phyloP scores from a whole-genome alignment of 495 filamentous ascomycete species.

The Apodospora peruviana region DNA sequence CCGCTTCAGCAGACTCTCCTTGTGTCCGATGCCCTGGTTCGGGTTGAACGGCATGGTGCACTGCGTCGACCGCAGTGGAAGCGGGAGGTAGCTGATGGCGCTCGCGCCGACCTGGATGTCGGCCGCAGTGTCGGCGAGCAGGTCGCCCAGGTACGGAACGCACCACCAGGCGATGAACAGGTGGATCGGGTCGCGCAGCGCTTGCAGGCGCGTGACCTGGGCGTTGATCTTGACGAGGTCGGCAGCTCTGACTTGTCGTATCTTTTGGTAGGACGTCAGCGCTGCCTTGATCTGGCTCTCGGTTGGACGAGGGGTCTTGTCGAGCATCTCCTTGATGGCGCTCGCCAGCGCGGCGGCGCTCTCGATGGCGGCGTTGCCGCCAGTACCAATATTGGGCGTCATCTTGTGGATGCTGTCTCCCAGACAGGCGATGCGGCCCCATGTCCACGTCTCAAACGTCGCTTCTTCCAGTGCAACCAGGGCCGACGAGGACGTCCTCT shows the following conservation, averaged over 20 bases:
- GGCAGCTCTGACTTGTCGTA: not conserved
- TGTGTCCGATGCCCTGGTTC: too few species aligned
- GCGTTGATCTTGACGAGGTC: not conserved
- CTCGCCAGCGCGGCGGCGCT: conserved; percentile 15
- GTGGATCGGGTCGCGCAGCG: not conserved
- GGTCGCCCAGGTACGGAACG: not conserved
- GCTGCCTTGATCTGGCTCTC: conserved; percentile 9
- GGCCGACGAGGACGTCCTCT: conserved; percentile 4
- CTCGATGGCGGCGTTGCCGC: conserved; percentile 20
- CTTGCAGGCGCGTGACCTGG: not conserved
- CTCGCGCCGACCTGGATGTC: too few species aligned
- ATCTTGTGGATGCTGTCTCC: conserved; percentile 51
- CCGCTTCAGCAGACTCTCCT: too few species aligned
- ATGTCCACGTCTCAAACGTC: conserved; percentile 36
- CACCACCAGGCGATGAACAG: not conserved
- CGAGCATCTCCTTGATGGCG: conserved; percentile 7
- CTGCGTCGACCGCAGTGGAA: too few species aligned
- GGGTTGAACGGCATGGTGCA: too few species aligned
- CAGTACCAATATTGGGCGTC: conserved; percentile 27
- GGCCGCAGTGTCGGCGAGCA: not conserved
- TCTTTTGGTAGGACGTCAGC: not conserved
- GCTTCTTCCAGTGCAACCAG: conserved; percentile 36
- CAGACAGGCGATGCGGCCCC: conserved; percentile 40
- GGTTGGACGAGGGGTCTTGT: not conserved
- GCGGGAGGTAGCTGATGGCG: too few species aligned